phyloP scores from a whole-genome alignment of 768 basidiomycete genomes.

The Boletus rubropictus region DNA sequence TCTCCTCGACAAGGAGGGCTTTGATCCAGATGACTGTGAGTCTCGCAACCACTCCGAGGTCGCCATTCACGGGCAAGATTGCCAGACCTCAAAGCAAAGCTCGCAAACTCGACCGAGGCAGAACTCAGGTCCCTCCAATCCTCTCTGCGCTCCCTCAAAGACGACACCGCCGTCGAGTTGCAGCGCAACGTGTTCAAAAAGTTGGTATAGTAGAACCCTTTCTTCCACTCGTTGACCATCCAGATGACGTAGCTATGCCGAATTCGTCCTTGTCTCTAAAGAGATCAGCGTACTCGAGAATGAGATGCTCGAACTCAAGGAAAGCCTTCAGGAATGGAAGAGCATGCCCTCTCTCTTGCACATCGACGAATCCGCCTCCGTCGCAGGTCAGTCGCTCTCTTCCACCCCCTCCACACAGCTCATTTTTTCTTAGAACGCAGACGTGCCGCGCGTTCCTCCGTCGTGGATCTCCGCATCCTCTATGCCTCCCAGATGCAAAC shows the following conservation, averaged over 20 bases:
- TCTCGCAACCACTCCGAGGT: constrained; percentile 5
- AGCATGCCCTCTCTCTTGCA: constrained; percentile 90
- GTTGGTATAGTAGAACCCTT: constrained; percentile 33
- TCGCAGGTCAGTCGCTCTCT: constrained; percentile 37
- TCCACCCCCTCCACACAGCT: constrained; percentile 23
- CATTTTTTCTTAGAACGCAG: constrained; percentile 39
- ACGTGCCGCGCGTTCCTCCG: constrained; percentile 74
- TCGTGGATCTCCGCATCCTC: constrained; percentile 91
- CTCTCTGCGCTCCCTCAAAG: constrained; percentile 63
- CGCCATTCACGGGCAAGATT: constrained; percentile 1
- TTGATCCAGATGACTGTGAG: constrained; percentile 88
- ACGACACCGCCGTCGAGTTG: constrained; percentile 70
- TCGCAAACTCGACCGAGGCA: constrained; percentile 85
- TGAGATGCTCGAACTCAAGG: constrained; percentile 96
- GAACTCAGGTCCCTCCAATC: constrained; percentile 74
- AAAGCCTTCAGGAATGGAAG: constrained; percentile 91
- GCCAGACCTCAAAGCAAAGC: constrained; percentile 71
- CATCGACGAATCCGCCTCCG: constrained; percentile 74
- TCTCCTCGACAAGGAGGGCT: constrained; percentile 68
- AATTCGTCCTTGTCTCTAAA: constrained; percentile 95
- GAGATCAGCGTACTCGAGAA: constrained; percentile 95
- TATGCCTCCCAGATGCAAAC: constrained; percentile 94
- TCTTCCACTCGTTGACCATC: constrained; percentile 5
- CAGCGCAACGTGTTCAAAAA: constrained; percentile 95
- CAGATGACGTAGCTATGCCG: constrained; percentile 67